Evolutionary conservation across 495 filamentous ascomycete species (phyloP), one percentile per base, ranked within the genome.

Genomic region (Aspergillus ellipticus): DNA sequence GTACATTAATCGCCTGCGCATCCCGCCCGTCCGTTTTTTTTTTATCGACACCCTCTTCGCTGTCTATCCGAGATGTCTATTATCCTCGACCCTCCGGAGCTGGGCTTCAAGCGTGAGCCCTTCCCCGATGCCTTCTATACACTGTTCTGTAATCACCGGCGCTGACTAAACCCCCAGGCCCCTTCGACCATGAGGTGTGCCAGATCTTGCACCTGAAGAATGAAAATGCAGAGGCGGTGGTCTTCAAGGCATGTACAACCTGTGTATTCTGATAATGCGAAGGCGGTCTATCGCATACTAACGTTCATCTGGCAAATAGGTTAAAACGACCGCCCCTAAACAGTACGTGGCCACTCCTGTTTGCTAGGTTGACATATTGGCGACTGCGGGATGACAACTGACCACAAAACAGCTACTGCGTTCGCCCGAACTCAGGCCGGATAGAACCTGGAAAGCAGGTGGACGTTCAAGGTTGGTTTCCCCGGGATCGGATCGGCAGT

Each of bases 241-340:
- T 92, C 15, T 98, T 98, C 83, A 98, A 98, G 86, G 92, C 95
- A 78, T 60, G 81, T 48, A 29, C 9, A 31, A 16, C 22, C 9
- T n/a, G n/a, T 6, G 11, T 13, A 3, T 24, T 8, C 45, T 33
- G 19, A 20, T 42, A 2, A 42, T 17, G 13, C 22, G 51, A 29
- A 24, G 39, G 13, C 20, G 21, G 3, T 42, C 35, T 31, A 57
- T 64, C 41, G 57, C 43, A 56, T 31, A 54, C 69, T 69, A 61
- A 68, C 49, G 24, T 21, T 28, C 9, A 13, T 26, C 29, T 33
- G 51, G 51, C 29, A 54, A 16, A 28, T 62, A 97, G 92, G 94
- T 98, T 68, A 98, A 98, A 85, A 98, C 94, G 37, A 98, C 94
- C 54, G 95, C 95, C 24, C 94, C 95, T 6, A 97, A 98, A 74